Base-by-base conservation (phyloP, 129 eudicot genomes). In the Calendula officinalis region DNA sequence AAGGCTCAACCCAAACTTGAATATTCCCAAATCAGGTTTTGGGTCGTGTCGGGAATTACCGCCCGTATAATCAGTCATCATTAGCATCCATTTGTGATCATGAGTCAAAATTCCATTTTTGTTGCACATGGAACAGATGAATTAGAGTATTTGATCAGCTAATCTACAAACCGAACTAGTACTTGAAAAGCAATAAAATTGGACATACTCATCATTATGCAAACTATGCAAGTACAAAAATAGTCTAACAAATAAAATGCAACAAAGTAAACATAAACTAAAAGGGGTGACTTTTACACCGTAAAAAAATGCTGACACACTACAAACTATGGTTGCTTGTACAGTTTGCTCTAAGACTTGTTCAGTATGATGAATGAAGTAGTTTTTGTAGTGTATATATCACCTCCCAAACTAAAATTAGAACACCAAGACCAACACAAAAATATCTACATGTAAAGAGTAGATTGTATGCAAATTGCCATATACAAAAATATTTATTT, bases 171-270 rank as follows among this genome's bases (percentile, higher is more conserved):
- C 56, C 56, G 12, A 34, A 64, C 38, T 13, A 64, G 3, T 13
- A 9, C 52, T 38, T 36, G 42, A 53, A 39, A 56, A 36, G 17
- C 41, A 49, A 17, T 50, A 5, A 33, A 67, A 41, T 7, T 50
- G 48, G 6, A 50, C 15, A 39, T 27, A 40, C 41, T 42, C 49
- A 45, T 15, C 49, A 60, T 61, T 34, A 68, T 36, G 68, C 54
- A 75, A 67, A 46, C 64, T 75, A 50, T 47, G 66, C 62, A 63
- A 76, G 51, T 48, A 36, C 33, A 63, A 42, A 75, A 37, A 41
- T 32, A 50, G 34, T 22, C 37, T 2, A 32, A 48, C 30, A 13
- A 17, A 56, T 40, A 38, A 68, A 30, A 55, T 5, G 3, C 11
- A 36, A 60, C 3, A 33, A 55, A 55, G 6, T 15, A 46, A 60